Evolutionary conservation across 306 rosid genomes (phyloP).

Genomic region (Dalbergia oliveri): DNA sequence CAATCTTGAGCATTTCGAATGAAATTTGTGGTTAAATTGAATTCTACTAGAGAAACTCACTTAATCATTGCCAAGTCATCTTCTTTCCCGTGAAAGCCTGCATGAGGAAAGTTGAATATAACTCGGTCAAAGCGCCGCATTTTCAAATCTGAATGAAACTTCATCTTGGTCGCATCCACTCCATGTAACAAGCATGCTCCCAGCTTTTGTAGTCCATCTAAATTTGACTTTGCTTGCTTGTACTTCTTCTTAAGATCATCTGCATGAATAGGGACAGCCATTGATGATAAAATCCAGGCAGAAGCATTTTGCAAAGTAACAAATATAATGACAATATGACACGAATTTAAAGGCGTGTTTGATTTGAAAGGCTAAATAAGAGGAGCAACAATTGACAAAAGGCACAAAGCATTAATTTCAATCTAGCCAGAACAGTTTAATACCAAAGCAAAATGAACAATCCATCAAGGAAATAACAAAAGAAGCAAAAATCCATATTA

Average conservation of each 20-base stretch:
- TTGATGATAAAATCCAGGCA: background rate
- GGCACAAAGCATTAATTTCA: background rate
- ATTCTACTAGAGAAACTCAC: conserved; percentile 52
- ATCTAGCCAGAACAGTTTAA: conserved; percentile 16
- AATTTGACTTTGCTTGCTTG: conserved; percentile 61
- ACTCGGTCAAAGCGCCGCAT: conserved; percentile 71
- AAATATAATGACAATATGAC: background rate
- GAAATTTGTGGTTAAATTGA: background rate
- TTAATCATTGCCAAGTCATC: conserved; percentile 22
- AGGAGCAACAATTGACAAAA: background rate
- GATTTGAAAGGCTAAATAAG: background rate
- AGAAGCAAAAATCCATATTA: background rate
- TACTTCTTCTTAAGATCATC: conserved; percentile 57
- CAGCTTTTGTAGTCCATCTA: conserved; percentile 49
- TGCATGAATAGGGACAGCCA: conserved; percentile 32
- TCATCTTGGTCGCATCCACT: conserved; percentile 73
- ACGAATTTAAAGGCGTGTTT: background rate
- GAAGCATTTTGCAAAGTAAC: background rate
- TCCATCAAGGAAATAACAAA: too few relatives aligned
- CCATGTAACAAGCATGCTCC: conserved; percentile 59
- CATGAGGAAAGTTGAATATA: conserved; percentile 76
- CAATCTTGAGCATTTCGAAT: background rate
- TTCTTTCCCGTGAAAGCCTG: conserved; percentile 64
- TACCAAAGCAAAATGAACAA: too few relatives aligned
- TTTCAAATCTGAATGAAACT: conserved; percentile 37